Evolutionary conservation across 495 filamentous ascomycete genomes (phyloP), one percentile per base, ranked within the genome.

Genomic region (Lasiosphaeria miniovina): DNA sequence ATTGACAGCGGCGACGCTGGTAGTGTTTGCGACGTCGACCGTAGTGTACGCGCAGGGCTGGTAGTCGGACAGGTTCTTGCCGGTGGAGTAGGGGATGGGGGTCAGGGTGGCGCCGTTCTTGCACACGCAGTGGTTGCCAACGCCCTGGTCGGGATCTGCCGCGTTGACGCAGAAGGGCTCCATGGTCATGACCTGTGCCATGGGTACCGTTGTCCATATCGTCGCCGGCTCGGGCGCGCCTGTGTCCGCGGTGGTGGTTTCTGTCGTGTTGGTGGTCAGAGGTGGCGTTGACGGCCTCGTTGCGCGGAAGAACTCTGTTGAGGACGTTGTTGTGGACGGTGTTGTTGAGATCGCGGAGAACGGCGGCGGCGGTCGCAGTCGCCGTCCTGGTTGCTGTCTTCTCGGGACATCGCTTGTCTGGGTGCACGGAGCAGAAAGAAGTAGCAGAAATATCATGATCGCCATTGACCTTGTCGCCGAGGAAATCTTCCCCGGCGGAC

Each of bases 41-140:
- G 63, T 65, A 6, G 60, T 65, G 53, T 65, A 65, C 12, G 63
- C 64, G 35, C 61, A 66, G 15, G 64, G 64, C 43, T 63, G 61
- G 45, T 66, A 66, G 52, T 66, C 61, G 10, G 61, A 63, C 4
- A 34, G 3, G 41, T 63, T 60, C 0, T 41, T 32, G 4, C 60
- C 57, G 3, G 24, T 53, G 24, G 49, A 51, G 12, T 17, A 59
- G 0, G 64, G 56, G 40, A 66, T 63, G n/a, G 56, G 38, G 12
- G 24, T 36, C 1, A 63, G 11, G 4, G 64, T 66, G 12, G 41
- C 57, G 12, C 64, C 64, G 50, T 66, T 66, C 24, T 50, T 46
- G 46, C 64, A 66, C 0, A 60, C 61, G 24, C 64, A 66, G 46
- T 66, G 61, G 38, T 63, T 63, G 14, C 53, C 61, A 1, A 66